Percentiles rank a stretch among this genome's conserved stretches.
Conservation (phyloP, 805 yeast genomes). For the Barnettozyma pratensis region DNA sequence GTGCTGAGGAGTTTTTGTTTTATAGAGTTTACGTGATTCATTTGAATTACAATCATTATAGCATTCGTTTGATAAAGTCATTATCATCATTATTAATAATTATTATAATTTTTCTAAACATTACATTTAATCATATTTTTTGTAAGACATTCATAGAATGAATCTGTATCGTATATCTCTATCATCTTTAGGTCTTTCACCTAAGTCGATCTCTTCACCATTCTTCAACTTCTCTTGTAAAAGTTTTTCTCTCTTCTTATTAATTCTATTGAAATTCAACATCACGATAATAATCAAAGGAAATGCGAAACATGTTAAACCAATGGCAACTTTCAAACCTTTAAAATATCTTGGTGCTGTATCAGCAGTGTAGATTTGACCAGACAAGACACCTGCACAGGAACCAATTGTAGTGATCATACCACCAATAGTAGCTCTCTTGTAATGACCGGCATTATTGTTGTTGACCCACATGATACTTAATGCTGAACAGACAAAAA, state of each 20-base stretch:
- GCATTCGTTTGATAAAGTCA: background rate
- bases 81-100: background rate
- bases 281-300: slow-evolving; percentile 16
- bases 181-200: slow-evolving; percentile 22
- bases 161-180: slow-evolving; percentile 17
- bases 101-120: too few species aligned
- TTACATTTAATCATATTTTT: too few species aligned
- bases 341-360: slow-evolving; percentile 37
- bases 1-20: slow-evolving; percentile 32
- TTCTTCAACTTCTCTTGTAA: slow-evolving; percentile 10
- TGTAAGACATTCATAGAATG: slow-evolving; percentile 1
- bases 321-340: slow-evolving; percentile 25
- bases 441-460: slow-evolving; percentile 34
- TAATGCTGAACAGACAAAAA: slow-evolving; percentile 34
- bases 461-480: slow-evolving; percentile 38
- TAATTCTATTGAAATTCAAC: slow-evolving; percentile 16
- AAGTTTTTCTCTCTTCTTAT: slow-evolving; percentile 12
- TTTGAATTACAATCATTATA: too few species aligned
- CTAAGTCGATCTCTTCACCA: slow-evolving; percentile 6
- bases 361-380: slow-evolving; percentile 30
- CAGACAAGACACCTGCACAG: slow-evolving; percentile 33
- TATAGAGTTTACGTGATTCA: too few species aligned
- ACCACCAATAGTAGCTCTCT: slow-evolving; percentile 36
- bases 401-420: slow-evolving; percentile 32
- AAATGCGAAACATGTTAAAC: slow-evolving; percentile 20